Evolutionary conservation across 306 rosid genomes (phyloP).

Genomic region (Ochetophila trinervis): DNA sequence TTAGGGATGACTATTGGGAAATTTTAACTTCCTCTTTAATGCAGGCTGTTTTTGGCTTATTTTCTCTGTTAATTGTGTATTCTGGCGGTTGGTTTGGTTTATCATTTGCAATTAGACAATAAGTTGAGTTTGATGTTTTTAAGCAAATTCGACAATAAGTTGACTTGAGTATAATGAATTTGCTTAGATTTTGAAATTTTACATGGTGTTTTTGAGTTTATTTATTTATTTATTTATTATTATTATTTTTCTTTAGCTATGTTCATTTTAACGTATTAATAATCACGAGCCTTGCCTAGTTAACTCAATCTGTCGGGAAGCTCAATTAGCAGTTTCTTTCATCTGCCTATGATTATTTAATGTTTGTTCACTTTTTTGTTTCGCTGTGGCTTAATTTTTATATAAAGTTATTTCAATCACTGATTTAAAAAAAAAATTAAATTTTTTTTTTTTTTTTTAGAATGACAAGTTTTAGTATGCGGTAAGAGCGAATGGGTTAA

Average conservation of each 20-base stretch:
- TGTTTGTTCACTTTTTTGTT: background rate
- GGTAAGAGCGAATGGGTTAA: conserved; percentile 4
- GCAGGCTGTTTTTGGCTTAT: conserved; percentile 3
- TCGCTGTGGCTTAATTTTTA: background rate
- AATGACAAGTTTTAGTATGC: conserved; percentile 6
- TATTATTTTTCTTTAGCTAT: background rate
- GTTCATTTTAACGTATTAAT: background rate
- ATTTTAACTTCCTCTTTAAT: background rate
- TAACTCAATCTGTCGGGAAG: background rate
- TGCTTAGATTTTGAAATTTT: background rate
- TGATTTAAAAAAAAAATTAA: no score
- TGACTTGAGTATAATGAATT: conserved; percentile 6
- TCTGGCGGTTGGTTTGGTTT: background rate
- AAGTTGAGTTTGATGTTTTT: background rate
- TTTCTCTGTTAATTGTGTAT: background rate
- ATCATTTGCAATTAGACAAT: background rate
- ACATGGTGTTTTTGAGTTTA: background rate
- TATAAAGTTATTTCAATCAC: background rate
- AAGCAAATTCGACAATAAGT: no score
- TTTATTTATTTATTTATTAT: background rate
- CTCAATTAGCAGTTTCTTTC: conserved; percentile 1
- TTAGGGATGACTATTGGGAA: background rate
- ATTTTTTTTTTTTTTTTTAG: background rate
- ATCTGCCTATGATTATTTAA: background rate
- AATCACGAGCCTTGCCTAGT: background rate